Conservation (phyloP, 108 stramenopile species). For the Nannochloropsis oceanica region DNA sequence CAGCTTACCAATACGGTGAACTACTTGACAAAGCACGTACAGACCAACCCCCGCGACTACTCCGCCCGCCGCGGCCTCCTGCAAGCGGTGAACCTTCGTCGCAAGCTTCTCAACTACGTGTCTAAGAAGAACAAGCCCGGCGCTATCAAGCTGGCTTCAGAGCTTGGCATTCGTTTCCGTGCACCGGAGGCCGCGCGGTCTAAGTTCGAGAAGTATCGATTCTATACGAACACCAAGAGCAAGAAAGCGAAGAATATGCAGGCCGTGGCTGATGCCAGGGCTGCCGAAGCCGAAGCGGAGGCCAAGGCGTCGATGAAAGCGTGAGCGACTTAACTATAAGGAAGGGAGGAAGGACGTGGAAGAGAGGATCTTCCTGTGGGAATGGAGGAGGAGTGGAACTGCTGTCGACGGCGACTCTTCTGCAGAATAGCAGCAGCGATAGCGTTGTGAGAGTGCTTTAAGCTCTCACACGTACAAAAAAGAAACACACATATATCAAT, state of each 20-base stretch:
- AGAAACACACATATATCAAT: too few species aligned
- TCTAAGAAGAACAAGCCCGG: not conserved
- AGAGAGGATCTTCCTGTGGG: too few species aligned
- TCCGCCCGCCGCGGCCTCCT: constrained; percentile 83
- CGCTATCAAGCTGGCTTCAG: not conserved
- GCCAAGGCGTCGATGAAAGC: not conserved
- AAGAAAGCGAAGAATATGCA: not conserved
- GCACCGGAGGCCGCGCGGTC: not conserved
- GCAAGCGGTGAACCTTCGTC: constrained; percentile 84
- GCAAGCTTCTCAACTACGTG: constrained; percentile 69
- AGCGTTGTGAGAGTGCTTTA: too few species aligned
- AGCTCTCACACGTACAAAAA: too few species aligned
- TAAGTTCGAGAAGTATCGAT: not conserved
- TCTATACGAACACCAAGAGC: not conserved
- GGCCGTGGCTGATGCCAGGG: not conserved
- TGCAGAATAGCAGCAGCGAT: too few species aligned
- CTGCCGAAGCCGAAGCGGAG: not conserved
- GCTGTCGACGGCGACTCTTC: too few species aligned
- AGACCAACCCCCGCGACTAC: constrained; percentile 79
- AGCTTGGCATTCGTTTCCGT: constrained; percentile 5
- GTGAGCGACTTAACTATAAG: too few species aligned
- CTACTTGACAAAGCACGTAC: constrained; percentile 78
- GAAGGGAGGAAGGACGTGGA: too few species aligned
- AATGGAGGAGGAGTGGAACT: too few species aligned
- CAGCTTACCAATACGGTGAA: constrained; percentile 82